A percentile compares a stretch with the other conserved stretches of the same genome.
phyloP scores from a whole-genome alignment of 148 eudicot species.

The Vaccinium vitisidaea region DNA sequence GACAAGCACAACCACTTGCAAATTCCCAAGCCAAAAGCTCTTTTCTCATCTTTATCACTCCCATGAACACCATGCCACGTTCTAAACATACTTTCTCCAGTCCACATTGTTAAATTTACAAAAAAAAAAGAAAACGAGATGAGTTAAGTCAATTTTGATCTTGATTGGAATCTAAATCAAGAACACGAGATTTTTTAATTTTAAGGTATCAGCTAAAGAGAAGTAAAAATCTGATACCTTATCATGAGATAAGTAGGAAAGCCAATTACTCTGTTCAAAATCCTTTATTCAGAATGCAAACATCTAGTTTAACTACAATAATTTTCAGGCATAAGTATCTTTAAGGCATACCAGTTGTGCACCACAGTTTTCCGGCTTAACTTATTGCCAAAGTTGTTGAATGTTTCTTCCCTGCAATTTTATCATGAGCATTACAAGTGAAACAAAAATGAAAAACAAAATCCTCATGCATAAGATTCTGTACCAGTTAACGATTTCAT shows the following conservation, averaged over 20 bases:
- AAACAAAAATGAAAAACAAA: background rate
- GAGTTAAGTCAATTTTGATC: background rate
- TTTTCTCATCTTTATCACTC: background rate
- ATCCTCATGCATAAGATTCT: background rate
- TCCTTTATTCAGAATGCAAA: background rate
- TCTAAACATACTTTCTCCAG: background rate
- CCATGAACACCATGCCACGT: background rate
- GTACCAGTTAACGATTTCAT: constrained; percentile 86
- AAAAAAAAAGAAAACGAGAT: background rate
- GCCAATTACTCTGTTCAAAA: background rate
- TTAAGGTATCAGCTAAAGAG: background rate
- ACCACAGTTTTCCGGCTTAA: constrained; percentile 69
- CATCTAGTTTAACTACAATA: background rate
- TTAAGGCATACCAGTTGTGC: constrained; percentile 70
- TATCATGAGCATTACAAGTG: constrained; percentile 18
- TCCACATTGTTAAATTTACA: background rate
- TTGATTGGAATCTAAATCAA: background rate
- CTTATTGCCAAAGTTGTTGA: constrained; percentile 72
- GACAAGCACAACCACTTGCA: background rate
- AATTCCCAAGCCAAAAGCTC: background rate
- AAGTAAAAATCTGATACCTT: background rate
- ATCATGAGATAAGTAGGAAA: background rate
- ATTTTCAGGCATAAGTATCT: background rate
- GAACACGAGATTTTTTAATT: background rate
- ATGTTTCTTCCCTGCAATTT: constrained; percentile 87